These are phyloP conservation scores for Pigoraptor vietnamica DNA, from an alignment of 78 protist genomes.

Conservation along the genomic window DNA sequence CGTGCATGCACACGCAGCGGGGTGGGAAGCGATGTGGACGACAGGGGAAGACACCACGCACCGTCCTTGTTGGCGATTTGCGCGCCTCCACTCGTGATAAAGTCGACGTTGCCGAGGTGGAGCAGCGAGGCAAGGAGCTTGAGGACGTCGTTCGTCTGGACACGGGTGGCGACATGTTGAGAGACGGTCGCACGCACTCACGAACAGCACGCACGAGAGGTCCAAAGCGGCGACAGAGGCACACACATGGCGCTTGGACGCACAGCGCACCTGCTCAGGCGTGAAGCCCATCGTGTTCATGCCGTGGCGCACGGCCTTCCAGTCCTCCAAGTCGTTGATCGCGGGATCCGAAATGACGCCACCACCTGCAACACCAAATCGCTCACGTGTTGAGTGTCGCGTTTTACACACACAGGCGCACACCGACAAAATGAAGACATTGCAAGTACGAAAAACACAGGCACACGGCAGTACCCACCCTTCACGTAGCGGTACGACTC, in stretches of 20 bases:
- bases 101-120: conserved; percentile 46
- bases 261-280: conserved; percentile 14
- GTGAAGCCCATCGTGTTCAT: conserved; percentile 49
- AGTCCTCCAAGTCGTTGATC: too few relatives aligned
- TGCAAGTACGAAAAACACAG: too few relatives aligned
- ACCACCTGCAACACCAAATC: too few relatives aligned
- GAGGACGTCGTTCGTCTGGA: conserved; percentile 11
- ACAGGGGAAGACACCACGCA: background rate
- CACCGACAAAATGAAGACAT: too few relatives aligned
- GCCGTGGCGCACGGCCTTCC: conserved; percentile 6
- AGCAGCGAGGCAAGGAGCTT: conserved; percentile 39
- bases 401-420: too few relatives aligned
- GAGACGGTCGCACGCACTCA: background rate
- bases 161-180: too few relatives aligned
- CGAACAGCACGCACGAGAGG: background rate
- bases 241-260: too few relatives aligned
- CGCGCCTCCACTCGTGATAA: background rate
- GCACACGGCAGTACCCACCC: background rate
- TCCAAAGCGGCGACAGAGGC: background rate
- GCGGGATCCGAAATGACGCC: too few relatives aligned
- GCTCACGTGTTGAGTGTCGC: too few relatives aligned
- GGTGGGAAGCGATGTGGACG: too few relatives aligned
- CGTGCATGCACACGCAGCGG: too few relatives aligned
- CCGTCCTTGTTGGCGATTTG: background rate
- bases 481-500: background rate